These are phyloP conservation scores for Elongisporangium undulatum DNA, from an alignment of 352 stramenopile genomes.

Conservation along the genomic window DNA sequence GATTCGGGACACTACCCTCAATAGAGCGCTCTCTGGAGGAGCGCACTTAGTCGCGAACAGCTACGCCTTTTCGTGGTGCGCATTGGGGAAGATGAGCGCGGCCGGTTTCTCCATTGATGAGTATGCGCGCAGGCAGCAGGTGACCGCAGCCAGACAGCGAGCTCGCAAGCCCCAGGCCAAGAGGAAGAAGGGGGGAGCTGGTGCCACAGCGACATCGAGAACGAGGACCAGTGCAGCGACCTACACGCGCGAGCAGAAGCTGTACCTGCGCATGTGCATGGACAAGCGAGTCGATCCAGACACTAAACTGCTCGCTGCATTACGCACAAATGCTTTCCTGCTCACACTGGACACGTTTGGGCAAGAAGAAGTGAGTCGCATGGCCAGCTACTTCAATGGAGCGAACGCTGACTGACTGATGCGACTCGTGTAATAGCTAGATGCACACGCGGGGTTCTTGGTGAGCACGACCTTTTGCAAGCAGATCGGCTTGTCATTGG, in stretches of 20 bases:
- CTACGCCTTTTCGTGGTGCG: neutral
- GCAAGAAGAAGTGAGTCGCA: constrained; percentile 30
- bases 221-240: constrained; percentile 11
- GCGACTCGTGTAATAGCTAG: constrained; percentile 20
- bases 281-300: constrained; percentile 50
- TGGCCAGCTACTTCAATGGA: neutral
- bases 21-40: neutral
- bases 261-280: constrained; percentile 55
- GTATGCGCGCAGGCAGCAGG: constrained; percentile 55
- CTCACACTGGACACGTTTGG: constrained; percentile 54
- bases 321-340: constrained; percentile 28
- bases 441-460: constrained; percentile 47
- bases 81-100: constrained; percentile 9
- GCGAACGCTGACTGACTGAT: neutral
- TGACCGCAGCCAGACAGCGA: constrained; percentile 24
- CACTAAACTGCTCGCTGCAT: constrained; percentile 29
- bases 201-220: neutral
- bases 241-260: constrained; percentile 38
- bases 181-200: neutral
- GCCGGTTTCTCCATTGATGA: constrained; percentile 49
- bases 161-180: constrained; percentile 1
- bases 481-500: constrained; percentile 46
- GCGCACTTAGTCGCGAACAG: neutral
- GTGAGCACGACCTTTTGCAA: constrained; percentile 20
- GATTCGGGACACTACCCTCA: constrained; percentile 3